Conservation (phyloP, 345 rosid species). For the Corchorus olitorius region DNA sequence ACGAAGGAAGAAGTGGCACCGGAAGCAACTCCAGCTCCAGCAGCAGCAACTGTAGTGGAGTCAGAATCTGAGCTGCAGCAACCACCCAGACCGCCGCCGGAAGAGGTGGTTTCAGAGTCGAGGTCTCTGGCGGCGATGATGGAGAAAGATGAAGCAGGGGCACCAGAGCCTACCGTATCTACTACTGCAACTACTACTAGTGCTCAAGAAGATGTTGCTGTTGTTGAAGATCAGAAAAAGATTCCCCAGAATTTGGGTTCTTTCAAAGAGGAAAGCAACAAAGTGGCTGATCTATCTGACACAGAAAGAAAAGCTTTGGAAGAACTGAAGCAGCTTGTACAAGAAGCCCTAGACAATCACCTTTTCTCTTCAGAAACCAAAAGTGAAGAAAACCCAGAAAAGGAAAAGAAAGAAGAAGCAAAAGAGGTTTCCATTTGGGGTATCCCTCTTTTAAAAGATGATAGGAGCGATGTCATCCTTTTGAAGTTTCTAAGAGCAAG, state of each 20-base stretch:
- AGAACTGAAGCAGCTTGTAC: constrained; percentile 44
- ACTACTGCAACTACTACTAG: constrained; percentile 15
- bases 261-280: constrained; percentile 72
- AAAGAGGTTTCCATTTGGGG: constrained; percentile 66
- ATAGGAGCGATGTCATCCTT: constrained; percentile 69
- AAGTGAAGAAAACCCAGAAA: constrained; percentile 18
- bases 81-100: constrained; percentile 14
- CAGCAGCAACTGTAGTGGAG: constrained; percentile 2
- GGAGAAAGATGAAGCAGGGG: constrained; percentile 45
- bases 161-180: background rate
- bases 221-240: constrained; percentile 31
- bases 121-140: constrained; percentile 42
- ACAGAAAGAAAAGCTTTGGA: constrained; percentile 45
- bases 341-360: constrained; percentile 43
- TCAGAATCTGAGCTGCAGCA: constrained; percentile 31
- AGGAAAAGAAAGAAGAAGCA: constrained; percentile 26
- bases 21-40: constrained; percentile 7
- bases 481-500: constrained; percentile 80
- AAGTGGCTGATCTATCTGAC: constrained; percentile 55
- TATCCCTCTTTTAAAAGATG: constrained; percentile 73
- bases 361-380: constrained; percentile 30
- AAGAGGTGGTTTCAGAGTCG: constrained; percentile 32
- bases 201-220: constrained; percentile 17
- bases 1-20: background rate
- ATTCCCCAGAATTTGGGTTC: constrained; percentile 47